A percentile compares a stretch with the other conserved stretches of the same genome.
Conservation (phyloP, 2,329 filamentous ascomycete species). For the Coccinonectria pachysandricola region DNA sequence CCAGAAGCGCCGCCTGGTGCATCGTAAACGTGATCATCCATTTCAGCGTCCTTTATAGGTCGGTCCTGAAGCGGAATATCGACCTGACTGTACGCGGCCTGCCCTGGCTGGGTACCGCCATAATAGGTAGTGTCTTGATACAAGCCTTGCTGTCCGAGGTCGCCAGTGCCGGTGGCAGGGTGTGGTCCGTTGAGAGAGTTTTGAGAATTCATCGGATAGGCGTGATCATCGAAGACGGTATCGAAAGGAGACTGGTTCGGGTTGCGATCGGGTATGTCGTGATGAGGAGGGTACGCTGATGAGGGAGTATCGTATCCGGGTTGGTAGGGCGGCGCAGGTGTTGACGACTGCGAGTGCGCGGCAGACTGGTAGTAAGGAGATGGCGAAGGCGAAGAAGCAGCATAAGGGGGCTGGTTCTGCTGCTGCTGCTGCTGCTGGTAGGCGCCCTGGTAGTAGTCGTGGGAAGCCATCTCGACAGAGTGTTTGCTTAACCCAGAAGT, state of each 20-base stretch:
- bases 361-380: constrained; percentile 30
- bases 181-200: constrained; percentile 9
- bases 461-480: constrained; percentile 46
- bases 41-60: constrained; percentile 30
- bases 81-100: constrained; percentile 33
- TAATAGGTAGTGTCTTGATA: constrained; percentile 51
- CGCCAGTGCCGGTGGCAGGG: constrained; percentile 27
- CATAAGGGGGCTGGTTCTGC: constrained; percentile 27
- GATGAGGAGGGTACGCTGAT: constrained; percentile 14
- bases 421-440: constrained; percentile 42
- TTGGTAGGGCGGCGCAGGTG: constrained; percentile 29
- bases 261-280: constrained; percentile 6
- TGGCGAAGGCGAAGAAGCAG: constrained; percentile 24
- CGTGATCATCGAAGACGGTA: constrained; percentile 57
- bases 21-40: constrained; percentile 54
- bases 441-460: constrained; percentile 61
- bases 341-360: constrained; percentile 30
- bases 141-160: constrained; percentile 26
- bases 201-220: constrained; percentile 48
- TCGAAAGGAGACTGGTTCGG: constrained; percentile 47
- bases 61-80: constrained; percentile 49
- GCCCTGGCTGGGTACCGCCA: constrained; percentile 28
- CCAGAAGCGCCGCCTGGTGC: constrained; percentile 27
- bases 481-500: too few species aligned
- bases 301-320: constrained; percentile 12